Evolutionary conservation across 495 filamentous ascomycete species (phyloP), one percentile per base, ranked within the genome.

Genomic region (Chaetomidium leptoderma): DNA sequence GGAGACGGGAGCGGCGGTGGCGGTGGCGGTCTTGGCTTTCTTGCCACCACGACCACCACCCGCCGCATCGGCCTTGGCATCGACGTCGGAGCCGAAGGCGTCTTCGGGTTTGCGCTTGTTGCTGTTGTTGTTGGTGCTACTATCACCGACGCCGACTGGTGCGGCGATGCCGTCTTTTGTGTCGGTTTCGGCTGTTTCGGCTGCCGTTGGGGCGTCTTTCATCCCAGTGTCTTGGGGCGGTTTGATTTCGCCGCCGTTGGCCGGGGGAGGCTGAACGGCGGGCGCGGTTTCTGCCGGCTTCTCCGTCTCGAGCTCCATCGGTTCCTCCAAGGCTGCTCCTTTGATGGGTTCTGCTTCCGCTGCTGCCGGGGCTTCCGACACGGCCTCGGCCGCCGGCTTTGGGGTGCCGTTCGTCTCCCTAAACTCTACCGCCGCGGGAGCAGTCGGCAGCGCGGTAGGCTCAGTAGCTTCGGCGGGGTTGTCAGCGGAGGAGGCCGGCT

Each of bases 11-110:
- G 17, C 11, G 16, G 19, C 52, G 4, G 9, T 32, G n/a, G 19
- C 23, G 35, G 24, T 44, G 17, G 69, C 69, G 14, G 64, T 65
- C 63, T 74, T 74, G 26, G 58, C 43, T 52, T 74, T 75, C 49
- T 74, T 76, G 29, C 64, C 62, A n/a, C n/a, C n/a, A n/a, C n/a
- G n/a, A n/a, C n/a, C n/a, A n/a, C n/a, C n/a, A n/a, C 53, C 59
- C 0, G 56, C 59, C 9, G 55, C 33, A 6, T 49, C 57, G 19
- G 59, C 40, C 8, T 40, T 53, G 17, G 63, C 27, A 10, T 51
- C 52, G 29, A 65, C 54, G 6, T 63, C 62, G 36, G 70, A 61
- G 9, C 43, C 61, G 21, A 52, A 53, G 1, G 54, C 59, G 8
- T 63, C 52, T 1, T 52, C 48, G 19, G 63, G 59, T 16, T 44